Evolutionary conservation across 805 yeast species (phyloP).

Genomic region (Hanseniaspora pseudoguilliermondii): DNA sequence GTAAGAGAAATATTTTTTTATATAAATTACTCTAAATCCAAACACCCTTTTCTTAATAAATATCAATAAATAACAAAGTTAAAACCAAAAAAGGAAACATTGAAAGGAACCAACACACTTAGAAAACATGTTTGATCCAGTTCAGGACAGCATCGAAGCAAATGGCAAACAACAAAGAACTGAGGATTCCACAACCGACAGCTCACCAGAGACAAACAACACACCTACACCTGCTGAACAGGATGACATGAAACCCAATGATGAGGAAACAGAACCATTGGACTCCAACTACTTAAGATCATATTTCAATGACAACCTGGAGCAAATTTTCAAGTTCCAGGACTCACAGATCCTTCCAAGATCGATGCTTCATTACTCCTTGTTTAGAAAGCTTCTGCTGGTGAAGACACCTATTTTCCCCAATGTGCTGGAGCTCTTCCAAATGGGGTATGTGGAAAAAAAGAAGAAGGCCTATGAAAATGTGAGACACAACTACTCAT

Average conservation of each 20-base stretch:
- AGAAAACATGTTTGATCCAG: conserved; percentile 6
- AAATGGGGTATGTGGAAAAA: neutral
- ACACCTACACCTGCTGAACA: neutral
- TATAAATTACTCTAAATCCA: too few species aligned
- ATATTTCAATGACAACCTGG: conserved; percentile 1
- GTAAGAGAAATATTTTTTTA: too few species aligned
- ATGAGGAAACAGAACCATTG: neutral
- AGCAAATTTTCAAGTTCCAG: neutral
- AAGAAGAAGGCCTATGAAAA: neutral
- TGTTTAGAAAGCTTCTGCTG: conserved; percentile 4
- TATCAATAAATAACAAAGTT: too few species aligned
- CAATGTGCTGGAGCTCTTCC: conserved; percentile 4
- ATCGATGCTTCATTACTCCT: neutral
- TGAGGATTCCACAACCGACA: neutral
- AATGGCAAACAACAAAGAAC: neutral
- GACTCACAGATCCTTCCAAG: neutral
- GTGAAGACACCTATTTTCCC: conserved; percentile 5
- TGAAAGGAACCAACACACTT: neutral
- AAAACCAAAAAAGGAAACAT: neutral
- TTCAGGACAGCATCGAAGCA: conserved; percentile 5
- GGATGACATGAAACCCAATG: neutral
- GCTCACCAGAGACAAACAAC: neutral
- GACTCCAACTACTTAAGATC: neutral
- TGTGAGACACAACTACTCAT: neutral
- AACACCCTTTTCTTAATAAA: too few species aligned